Evolutionary conservation across 306 rosid species (phyloP), one percentile per base, ranked within the genome.

Genomic region (Macrotyloma uniflorum): DNA sequence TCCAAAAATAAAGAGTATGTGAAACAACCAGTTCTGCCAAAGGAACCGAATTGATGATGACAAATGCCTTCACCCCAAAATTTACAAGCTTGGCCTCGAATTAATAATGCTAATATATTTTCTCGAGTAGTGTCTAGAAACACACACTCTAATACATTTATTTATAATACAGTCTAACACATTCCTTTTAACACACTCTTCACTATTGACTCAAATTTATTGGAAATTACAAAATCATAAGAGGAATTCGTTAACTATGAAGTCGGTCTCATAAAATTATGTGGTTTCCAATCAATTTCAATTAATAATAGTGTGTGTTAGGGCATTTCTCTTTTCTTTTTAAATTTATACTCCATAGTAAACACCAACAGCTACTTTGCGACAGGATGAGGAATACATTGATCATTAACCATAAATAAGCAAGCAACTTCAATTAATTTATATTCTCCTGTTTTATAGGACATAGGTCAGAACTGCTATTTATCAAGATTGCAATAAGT

Each of bases 1-100:
- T 11, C 1, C 42, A 36, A 36, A 36, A 8, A 2, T 1, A 36
- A 36, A 36, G 50, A 50, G 49, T 24, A 53, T n/a, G 20, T 11
- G 23, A 36, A 20, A 51, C 51, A 50, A 70, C 35, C 64, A 77
- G 57, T 70, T 71, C 76, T 30, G 23, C 64, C 55, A 43, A 49
- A 54, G 54, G 4, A 42, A 70, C 19, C 13, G 65, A 26, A 24
- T 70, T 50, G 43, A 40, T 30, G 65, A 62, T 30, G 65, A 62
- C 43, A 20, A 36, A 35, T 32, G 64, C 33, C 70, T 22, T 58
- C 42, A 38, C 55, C 28, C 3, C 33, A 79, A 68, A 77, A 42
- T 9, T 51, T 26, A 70, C 51, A 10, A 32, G 11, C 19, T 46
- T 81, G 50, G 45, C 28, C 46, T 66, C 62, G 50, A 42, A 20